Evolutionary conservation across 805 yeast genomes (phyloP), one percentile per base, ranked within the genome.

Genomic region (Candida sithepensis): DNA sequence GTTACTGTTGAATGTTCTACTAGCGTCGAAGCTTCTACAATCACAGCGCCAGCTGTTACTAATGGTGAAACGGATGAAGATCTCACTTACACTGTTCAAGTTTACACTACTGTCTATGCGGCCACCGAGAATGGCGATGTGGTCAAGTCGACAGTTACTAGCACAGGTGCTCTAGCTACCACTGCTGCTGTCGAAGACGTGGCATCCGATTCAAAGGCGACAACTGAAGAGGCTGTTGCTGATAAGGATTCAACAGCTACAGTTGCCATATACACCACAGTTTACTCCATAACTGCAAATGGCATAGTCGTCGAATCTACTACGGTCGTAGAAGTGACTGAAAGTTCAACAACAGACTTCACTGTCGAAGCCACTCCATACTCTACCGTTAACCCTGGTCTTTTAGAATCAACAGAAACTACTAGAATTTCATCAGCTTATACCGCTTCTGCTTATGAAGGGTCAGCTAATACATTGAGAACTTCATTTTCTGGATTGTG

Each of bases 1-100:
- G 44, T 51, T n/a, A 53, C 53, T 13, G 49, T 48, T 21, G 46
- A 48, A 32, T 37, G 42, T 30, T 30, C 14, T 4, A 30, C 34
- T 30, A 30, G 16, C 8, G 13, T 14, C 14, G 34, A 14, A 12
- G 7, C 34, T n/a, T 4, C 18, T 12, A 43, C 41, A 21, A 23
- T 48, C 22, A 26, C 45, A 19, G 30, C 24, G n/a, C n/a, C n/a
- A n/a, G n/a, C n/a, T n/a, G n/a, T n/a, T n/a, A n/a, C n/a, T n/a
- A n/a, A n/a, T n/a, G n/a, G n/a, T n/a, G n/a, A n/a, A n/a, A n/a
- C n/a, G n/a, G n/a, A n/a, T n/a, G n/a, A n/a, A n/a, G n/a, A n/a
- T n/a, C n/a, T n/a, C n/a, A n/a, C n/a, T n/a, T n/a, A n/a, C n/a
- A n/a, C n/a, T n/a, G n/a, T n/a, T n/a, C n/a, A n/a, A n/a, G 28